Evolutionary conservation across 768 basidiomycete species (phyloP), one percentile per base, ranked within the genome.

Genomic region (Leucocoprinus leucothites): DNA sequence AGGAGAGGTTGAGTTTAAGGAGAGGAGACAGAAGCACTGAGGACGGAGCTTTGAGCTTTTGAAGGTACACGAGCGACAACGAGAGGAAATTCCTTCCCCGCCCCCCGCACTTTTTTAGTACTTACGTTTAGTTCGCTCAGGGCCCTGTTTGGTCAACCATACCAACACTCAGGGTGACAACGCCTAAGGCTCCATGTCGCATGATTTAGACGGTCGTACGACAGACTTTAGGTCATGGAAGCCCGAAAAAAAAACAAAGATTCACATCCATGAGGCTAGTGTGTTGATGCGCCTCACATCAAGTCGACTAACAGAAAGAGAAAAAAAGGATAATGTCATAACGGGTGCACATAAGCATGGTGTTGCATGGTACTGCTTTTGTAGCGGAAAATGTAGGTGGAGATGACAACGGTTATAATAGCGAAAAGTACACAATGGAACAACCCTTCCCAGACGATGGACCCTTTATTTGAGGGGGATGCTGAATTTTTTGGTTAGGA

Each of bases 381-480:
- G 54, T 56, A 49, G 47, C 21, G 54, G 31, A 16, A 47, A 35
- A 43, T 49, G 54, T 35, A 49, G 6, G 41, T 35, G n/a, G 26
- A 22, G 42, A 42, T 44, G 38, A 24, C 47, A 49, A 3, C 11
- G 34, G 28, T 49, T 40, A 48, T 43, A 49, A 43, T 42, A 56
- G 41, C 54, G 25, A 44, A 36, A 56, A 42, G 54, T 56, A 56
- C 38, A 49, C 26, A 51, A 42, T 14, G 36, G 42, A 38, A 48
- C 16, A 24, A 56, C 18, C 22, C 47, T 26, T 38, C 47, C 47
- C 25, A 14, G 28, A 41, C 6, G 21, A 42, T 24, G 21, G 18
- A 36, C 14, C 26, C 38, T 74, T 83, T 93, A 97, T 84, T 96
- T 97, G 84, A 97, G 94, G 71, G 94, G 94, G 70, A 98, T 95